A percentile compares a stretch with the other conserved stretches of the same genome.
Evolutionary conservation across 495 filamentous ascomycete genomes (phyloP).

Genomic region (Bacidia gigantensis): DNA sequence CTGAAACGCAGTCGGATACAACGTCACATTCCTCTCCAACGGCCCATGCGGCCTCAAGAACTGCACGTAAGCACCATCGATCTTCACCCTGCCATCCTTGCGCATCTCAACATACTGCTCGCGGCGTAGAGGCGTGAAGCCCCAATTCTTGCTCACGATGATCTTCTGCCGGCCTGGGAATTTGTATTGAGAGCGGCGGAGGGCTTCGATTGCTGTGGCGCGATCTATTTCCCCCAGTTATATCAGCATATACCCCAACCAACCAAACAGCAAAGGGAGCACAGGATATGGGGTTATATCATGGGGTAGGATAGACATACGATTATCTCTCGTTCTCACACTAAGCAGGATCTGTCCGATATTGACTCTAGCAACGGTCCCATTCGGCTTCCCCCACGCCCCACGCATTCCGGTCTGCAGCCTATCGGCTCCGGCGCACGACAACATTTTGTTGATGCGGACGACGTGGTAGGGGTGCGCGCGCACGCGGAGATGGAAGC

Average conservation of each 20-base stretch:
- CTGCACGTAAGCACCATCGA: conserved; percentile 98
- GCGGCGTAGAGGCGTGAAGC: conserved; percentile 93
- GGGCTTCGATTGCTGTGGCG: conserved; percentile 87
- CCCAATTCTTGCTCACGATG: conserved; percentile 99
- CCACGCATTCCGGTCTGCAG: conserved; percentile 99
- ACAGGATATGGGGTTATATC: too few species aligned
- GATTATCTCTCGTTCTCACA: conserved; percentile 85
- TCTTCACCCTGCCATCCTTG: conserved; percentile 73
- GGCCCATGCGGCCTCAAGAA: conserved; percentile 86
- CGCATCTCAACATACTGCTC: conserved; percentile 93
- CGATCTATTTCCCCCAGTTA: conserved; percentile 40
- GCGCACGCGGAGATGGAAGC: conserved; percentile 96
- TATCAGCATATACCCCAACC: too few species aligned
- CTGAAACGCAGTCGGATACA: conserved; percentile 85
- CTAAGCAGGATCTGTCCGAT: conserved; percentile 97
- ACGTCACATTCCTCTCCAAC: conserved; percentile 72
- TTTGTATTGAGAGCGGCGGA: conserved; percentile 99
- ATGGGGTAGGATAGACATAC: conserved; percentile 31
- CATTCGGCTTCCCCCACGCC: conserved; percentile 98
- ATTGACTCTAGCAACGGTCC: conserved; percentile 94
- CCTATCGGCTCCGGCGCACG: conserved; percentile 98
- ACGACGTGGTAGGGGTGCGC: conserved; percentile 98
- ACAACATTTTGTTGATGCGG: conserved; percentile 99
- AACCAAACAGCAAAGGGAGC: not conserved
- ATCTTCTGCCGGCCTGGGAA: conserved; percentile 99